Base-by-base conservation (phyloP, 306 rosid species). In the Castanea mollissima region DNA sequence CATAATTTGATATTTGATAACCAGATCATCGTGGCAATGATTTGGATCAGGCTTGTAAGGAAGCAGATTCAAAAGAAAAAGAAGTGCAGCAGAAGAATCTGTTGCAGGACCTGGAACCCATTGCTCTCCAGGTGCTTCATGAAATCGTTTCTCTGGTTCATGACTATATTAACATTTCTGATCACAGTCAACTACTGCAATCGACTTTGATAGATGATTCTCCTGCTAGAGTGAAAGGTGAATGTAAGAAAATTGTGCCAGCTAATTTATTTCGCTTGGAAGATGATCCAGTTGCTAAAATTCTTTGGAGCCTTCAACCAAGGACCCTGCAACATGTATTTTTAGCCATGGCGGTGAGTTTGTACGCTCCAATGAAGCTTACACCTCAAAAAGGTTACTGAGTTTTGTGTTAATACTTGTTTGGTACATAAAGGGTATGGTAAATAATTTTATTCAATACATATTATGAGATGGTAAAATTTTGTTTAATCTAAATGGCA, bases 81-180 rank as follows among this genome's bases (percentile, higher is more conserved):
- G 86, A 79, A 27, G 55, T 55, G 46, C 75, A 78, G 60, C 89
- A 85, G 78, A 81, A 58, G 80, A 72, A 41, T 76, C 54, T 55
- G n/a, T 81, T 86, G 75, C 87, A 78, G 69, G 87, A 87, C 71
- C 82, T 93, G 77, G 96, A 90, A 71, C 90, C 96, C 55, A 67
- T 79, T 76, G 86, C 84, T 55, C 80, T 78, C 75, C 94, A 82
- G 87, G 92, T 90, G 89, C 96, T 93, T 85, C 97, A 86, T 83
- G 93, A 87, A 83, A 91, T 96, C 75, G 83, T 93, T 84, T 89
- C 94, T 78, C 67, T 91, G 79, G 98, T 96, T 86, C 98, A 96
- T 85, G 83, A 78, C 72, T 79, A 80, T 21, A 78, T 91, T 54
- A 85, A 83, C 25, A 56, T 80, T 71, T 44, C 79, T 62, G 84